These are phyloP conservation scores for Pythium brassicae DNA, from an alignment of 352 stramenopile species.

Conservation along the genomic window DNA sequence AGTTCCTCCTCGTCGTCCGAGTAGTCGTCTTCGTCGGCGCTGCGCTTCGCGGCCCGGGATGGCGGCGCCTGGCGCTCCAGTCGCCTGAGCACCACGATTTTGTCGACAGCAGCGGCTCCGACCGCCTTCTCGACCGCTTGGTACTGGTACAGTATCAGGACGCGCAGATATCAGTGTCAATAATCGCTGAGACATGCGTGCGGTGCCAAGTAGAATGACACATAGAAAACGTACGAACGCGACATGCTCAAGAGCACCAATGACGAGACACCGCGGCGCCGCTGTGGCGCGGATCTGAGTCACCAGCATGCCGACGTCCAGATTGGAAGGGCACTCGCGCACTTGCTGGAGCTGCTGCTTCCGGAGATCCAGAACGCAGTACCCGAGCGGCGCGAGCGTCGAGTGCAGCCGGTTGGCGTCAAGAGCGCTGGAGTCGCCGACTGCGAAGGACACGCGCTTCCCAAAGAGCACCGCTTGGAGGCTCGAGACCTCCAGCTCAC, in stretches of 20 bases:
- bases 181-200: too few species aligned
- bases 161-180: too few species aligned
- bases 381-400: conserved; percentile 16
- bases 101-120: conserved; percentile 22
- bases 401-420: conserved; percentile 15
- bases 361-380: conserved; percentile 21
- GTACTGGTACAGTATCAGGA: conserved; percentile 16
- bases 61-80: conserved; percentile 14
- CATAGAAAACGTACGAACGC: conserved; percentile 22
- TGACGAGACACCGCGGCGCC: conserved; percentile 27
- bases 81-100: conserved; percentile 44
- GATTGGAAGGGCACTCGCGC: background rate
- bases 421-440: conserved; percentile 20
- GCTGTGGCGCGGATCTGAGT: conserved; percentile 20
- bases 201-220: too few species aligned
- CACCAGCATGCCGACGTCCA: background rate
- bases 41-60: conserved; percentile 5
- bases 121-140: conserved; percentile 22
- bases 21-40: conserved; percentile 23
- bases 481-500: background rate
- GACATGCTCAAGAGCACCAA: conserved; percentile 19
- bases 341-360: background rate
- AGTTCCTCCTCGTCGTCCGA: conserved; percentile 46
- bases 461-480: conserved; percentile 24
- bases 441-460: conserved; percentile 27